Evolutionary conservation across 306 rosid species (phyloP), one percentile per base, ranked within the genome.

Genomic region (Begonia peltatifolia): DNA sequence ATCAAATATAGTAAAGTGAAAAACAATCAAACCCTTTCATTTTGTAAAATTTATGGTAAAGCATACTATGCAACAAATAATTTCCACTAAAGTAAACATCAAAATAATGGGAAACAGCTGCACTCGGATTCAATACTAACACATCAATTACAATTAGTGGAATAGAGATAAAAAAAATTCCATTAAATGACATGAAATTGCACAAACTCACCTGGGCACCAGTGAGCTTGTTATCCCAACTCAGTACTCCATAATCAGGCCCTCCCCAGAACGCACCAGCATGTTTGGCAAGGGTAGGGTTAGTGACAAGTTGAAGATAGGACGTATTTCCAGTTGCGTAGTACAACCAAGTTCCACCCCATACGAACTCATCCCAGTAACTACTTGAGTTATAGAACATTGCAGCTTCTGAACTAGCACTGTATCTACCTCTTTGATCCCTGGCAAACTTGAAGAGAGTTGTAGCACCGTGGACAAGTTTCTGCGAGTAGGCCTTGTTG

Each of bases 191-290:
- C 38, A 20, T 30, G 38, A 30, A 10, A 14, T 52, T 43, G 17
- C 11, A 53, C 14, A 35, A 64, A 70, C 66, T 52, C 68, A 86
- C 99, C 96, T 87, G 96, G 71, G 96, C 88, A 61, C 99, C 99
- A 20, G 99, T 83, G 74, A 92, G 96, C 78, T 92, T 92, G 81
- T 86, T 86, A 62, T 92, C 99, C 99, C 99, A 92, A 81, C 96
- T 92, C 41, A 92, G 25, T 8, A 92, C 96, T 25, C 99, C 99
- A 47, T 92, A 83, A 63, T 86, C 90, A 58, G 88, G 74, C 58
- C 99, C 96, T 12, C 99, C 99, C 94, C 93, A 83, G 79, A 92
- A 92, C 53, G 96, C 99, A 46, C 99, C 99, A 1, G 99, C 99
- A 55, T 87, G 94, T 74, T 75, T 83, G 49, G 95, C 99, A 41